phyloP scores from a whole-genome alignment of 1,139 yeast species.

The Hansenula lynferdii region DNA sequence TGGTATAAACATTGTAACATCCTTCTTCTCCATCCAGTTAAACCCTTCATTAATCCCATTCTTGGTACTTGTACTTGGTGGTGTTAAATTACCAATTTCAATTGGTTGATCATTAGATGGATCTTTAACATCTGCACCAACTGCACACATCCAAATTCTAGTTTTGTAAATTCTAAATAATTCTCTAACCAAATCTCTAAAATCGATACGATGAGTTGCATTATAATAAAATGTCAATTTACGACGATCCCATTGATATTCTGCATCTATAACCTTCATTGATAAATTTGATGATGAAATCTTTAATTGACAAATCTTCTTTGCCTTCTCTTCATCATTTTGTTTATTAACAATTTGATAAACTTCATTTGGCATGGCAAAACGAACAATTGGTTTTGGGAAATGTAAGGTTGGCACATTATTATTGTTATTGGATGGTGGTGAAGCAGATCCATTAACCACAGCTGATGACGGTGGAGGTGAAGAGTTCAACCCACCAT shows the following conservation, averaged over 20 bases:
- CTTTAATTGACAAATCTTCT: constrained; percentile 32
- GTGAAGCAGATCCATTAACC: neutral
- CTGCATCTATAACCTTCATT: constrained; percentile 67
- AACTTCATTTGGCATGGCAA: constrained; percentile 34
- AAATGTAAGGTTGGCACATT: constrained; percentile 26
- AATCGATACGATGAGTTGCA: constrained; percentile 77
- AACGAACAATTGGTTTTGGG: constrained; percentile 72
- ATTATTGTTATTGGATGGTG: neutral
- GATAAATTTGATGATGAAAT: constrained; percentile 25
- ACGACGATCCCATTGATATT: constrained; percentile 92
- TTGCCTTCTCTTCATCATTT: constrained; percentile 42
- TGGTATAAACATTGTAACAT: constrained; percentile 10
- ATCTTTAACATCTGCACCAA: constrained; percentile 24
- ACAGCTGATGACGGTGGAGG: constrained; percentile 15
- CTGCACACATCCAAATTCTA: constrained; percentile 96
- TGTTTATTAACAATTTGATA: constrained; percentile 30
- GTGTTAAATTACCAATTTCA: neutral
- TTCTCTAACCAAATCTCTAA: constrained; percentile 89
- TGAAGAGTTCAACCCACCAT: constrained; percentile 13
- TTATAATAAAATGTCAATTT: constrained; percentile 86
- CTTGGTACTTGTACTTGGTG: neutral
- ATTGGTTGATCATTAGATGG: neutral
- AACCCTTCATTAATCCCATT: neutral
- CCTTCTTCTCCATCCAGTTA: constrained; percentile 5
- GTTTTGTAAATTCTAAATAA: constrained; percentile 91